These are phyloP conservation scores for Canariomyces notabilis DNA, from an alignment of 2,329 filamentous ascomycete genomes.

Conservation along the genomic window DNA sequence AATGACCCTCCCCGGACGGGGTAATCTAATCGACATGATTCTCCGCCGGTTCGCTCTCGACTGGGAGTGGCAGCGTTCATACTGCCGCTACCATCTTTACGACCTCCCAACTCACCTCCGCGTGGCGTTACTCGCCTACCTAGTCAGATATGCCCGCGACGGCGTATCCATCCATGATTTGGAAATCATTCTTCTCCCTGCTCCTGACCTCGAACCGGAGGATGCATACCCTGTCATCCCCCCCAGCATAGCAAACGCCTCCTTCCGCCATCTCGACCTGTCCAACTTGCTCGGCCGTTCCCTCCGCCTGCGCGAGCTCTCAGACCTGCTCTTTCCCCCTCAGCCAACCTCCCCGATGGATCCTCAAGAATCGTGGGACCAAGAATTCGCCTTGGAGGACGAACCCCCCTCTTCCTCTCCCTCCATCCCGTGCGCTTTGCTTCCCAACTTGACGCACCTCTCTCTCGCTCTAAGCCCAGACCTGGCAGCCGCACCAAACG, in stretches of 20 bases:
- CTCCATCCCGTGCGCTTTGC: constrained; percentile 35
- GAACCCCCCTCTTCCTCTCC: constrained; percentile 26
- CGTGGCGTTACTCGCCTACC: constrained; percentile 45
- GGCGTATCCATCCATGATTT: constrained; percentile 50
- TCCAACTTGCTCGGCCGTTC: constrained; percentile 47
- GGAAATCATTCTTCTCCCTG: constrained; percentile 39
- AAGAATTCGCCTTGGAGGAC: constrained; percentile 28
- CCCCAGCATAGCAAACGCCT: constrained; percentile 36
- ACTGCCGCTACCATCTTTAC: constrained; percentile 53
- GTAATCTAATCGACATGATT: constrained; percentile 48
- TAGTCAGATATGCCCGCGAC: constrained; percentile 40
- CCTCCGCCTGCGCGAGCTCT: constrained; percentile 48
- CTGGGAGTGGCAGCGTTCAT: constrained; percentile 52
- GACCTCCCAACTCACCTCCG: constrained; percentile 51
- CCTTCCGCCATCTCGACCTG: constrained; percentile 51
- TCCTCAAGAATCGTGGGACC: constrained; percentile 53
- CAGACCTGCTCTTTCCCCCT: constrained; percentile 45
- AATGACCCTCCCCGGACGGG: constrained; percentile 37
- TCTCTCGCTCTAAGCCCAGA: constrained; percentile 46
- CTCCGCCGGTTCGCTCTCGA: constrained; percentile 47
- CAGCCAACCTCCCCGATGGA: constrained; percentile 10
- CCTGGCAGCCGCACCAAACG: constrained; percentile 7
- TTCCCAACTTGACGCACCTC: constrained; percentile 57
- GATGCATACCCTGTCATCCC: constrained; percentile 12
- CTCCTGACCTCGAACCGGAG: constrained; percentile 18